phyloP scores from a whole-genome alignment of 2,329 filamentous ascomycete genomes.

The Cytospora leucostoma region DNA sequence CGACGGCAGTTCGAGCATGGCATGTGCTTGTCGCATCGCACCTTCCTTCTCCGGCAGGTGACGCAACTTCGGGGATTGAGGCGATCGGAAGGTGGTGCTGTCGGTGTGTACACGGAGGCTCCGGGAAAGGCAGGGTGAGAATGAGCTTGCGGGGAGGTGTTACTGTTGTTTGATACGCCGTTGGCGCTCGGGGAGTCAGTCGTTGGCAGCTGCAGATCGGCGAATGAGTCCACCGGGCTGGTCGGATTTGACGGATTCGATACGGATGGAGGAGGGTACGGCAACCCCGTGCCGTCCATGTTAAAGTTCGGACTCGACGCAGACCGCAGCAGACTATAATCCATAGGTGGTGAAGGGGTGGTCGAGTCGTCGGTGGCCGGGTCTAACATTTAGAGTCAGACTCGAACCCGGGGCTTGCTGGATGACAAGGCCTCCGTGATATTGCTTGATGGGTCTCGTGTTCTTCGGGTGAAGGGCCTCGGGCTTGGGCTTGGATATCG shows the following conservation, averaged over 20 bases:
- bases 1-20: slow-evolving; percentile 75
- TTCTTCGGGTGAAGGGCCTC: not conserved
- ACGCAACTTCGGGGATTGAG: slow-evolving; percentile 32
- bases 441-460: not conserved
- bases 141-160: slow-evolving; percentile 26
- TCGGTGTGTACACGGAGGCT: slow-evolving; percentile 35
- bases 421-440: not conserved
- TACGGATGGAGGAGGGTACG: slow-evolving; percentile 18
- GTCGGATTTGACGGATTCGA: slow-evolving; percentile 25
- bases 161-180: slow-evolving; percentile 18
- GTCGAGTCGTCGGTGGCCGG: not conserved
- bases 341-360: not conserved
- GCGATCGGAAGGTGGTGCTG: slow-evolving; percentile 30
- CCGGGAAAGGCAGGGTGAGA: slow-evolving; percentile 31
- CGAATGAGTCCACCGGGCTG: slow-evolving; percentile 37
- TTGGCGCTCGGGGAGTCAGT: slow-evolving; percentile 18
- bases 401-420: not conserved
- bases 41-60: slow-evolving; percentile 49
- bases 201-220: slow-evolving; percentile 28
- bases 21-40: slow-evolving; percentile 77
- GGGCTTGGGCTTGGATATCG: not conserved
- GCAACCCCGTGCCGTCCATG: slow-evolving; percentile 23
- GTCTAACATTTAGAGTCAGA: not conserved
- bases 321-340: not conserved
- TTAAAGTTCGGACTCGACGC: slow-evolving; percentile 6